Evolutionary conservation across 2,329 filamentous ascomycete genomes (phyloP), one percentile per base, ranked within the genome.

Genomic region (Aplosporella prunicola): DNA sequence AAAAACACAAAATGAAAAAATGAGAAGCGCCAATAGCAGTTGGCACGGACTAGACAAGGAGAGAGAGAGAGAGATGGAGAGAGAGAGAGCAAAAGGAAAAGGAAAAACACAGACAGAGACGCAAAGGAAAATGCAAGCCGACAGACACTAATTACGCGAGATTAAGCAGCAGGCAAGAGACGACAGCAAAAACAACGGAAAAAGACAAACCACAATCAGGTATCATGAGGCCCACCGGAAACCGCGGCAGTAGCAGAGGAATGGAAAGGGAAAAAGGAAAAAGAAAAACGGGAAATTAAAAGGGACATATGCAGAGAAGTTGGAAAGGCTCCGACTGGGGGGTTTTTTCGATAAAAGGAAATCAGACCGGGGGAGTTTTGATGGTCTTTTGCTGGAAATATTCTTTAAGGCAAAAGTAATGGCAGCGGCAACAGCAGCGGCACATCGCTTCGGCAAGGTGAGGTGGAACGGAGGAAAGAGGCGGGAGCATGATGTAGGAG

Each of bases 191-290:
- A 2, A 27, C 5, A 27, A 27, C 6, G 5, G 25, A 14, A 27
- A 28, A 28, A 28, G 13, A 15, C 26, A 28, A 28, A 28, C 13
- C n/a, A 15, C 26, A 15, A n/a, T n/a, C 8, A 28, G 26, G 26
- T 28, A 28, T 28, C 26, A 28, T 28, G 26, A 28, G 26, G 13
- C 16, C 26, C n/a, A n/a, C n/a, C n/a, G n/a, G n/a, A n/a, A n/a
- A n/a, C n/a, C n/a, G n/a, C n/a, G n/a, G n/a, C n/a, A n/a, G n/a
- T n/a, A n/a, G n/a, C n/a, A n/a, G n/a, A n/a, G n/a, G n/a, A 28
- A 13, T 14, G 26, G 26, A 13, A 28, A 15, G 26, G 26, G 26
- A 28, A 5, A 15, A 14, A 14, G 9, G 26, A 15, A 28, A 28
- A 9, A 13, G 26, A 28, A 13, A 5, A 28, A 15, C 6, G 26